Percentiles rank a stretch among this genome's conserved stretches.
Conservation (phyloP, 2,329 filamentous ascomycete genomes). For the Botryotinia globosa region DNA sequence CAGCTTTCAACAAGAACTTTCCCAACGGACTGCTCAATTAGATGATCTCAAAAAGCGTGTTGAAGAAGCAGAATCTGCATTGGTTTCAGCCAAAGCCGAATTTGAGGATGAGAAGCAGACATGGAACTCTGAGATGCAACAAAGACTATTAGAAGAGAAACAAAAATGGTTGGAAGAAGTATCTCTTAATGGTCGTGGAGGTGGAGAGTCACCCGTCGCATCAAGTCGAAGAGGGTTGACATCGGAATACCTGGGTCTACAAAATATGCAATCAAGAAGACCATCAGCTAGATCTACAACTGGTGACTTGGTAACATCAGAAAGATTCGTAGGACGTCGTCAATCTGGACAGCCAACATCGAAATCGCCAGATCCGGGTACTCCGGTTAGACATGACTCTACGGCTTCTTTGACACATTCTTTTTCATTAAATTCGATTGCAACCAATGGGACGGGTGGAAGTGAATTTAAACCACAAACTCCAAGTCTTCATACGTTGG, state of each 20-base stretch:
- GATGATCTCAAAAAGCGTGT: slow-evolving; percentile 62
- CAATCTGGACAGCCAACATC: slow-evolving; percentile 31
- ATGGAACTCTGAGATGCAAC: slow-evolving; percentile 54
- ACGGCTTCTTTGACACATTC: slow-evolving; percentile 28
- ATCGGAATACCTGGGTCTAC: slow-evolving; percentile 39
- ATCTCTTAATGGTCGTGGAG: slow-evolving; percentile 33
- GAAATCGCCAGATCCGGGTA: slow-evolving; percentile 34
- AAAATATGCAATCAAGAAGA: slow-evolving; percentile 39
- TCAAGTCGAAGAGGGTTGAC: slow-evolving; percentile 37
- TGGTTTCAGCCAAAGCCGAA: slow-evolving; percentile 56
- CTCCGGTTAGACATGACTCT: slow-evolving; percentile 37
- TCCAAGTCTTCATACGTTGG: slow-evolving; percentile 34
- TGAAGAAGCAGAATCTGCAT: slow-evolving; percentile 62
- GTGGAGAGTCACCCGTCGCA: slow-evolving; percentile 35
- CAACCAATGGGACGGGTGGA: slow-evolving; percentile 27
- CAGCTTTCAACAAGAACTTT: slow-evolving; percentile 62
- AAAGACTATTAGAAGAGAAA: slow-evolving; percentile 64
- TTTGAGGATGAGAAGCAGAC: slow-evolving; percentile 57
- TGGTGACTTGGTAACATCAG: slow-evolving; percentile 30
- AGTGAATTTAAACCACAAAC: slow-evolving; percentile 23
- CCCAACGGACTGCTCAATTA: slow-evolving; percentile 56
- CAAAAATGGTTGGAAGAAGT: slow-evolving; percentile 53
- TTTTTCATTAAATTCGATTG: slow-evolving; percentile 9
- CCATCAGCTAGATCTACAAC: slow-evolving; percentile 35
- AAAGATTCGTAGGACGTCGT: slow-evolving; percentile 30